Evolutionary conservation across 73 alveolate species (phyloP), one percentile per base, ranked within the genome.

Genomic region (Paramecium bursaria): DNA sequence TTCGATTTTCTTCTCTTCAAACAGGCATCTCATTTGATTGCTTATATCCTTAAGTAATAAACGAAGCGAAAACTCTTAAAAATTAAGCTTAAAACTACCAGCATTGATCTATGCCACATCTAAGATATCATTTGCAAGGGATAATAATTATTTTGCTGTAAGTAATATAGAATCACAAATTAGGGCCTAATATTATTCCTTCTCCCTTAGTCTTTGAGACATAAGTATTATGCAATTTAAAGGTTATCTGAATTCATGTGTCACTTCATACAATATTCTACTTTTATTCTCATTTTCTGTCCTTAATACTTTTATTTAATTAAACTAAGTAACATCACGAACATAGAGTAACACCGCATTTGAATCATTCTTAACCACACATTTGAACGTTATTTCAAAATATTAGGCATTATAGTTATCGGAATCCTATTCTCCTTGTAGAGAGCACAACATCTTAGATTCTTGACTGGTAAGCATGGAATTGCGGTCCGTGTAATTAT

Each of bases 21-120:
- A n/a, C n/a, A n/a, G n/a, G n/a, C n/a, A n/a, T n/a, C n/a, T n/a
- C n/a, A n/a, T n/a, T n/a, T n/a, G n/a, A n/a, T n/a, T n/a, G n/a
- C n/a, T n/a, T n/a, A n/a, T n/a, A n/a, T n/a, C n/a, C n/a, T n/a
- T n/a, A n/a, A n/a, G n/a, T n/a, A n/a, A n/a, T n/a, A n/a, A n/a
- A n/a, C n/a, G n/a, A n/a, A n/a, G n/a, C n/a, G n/a, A n/a, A n/a
- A n/a, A n/a, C n/a, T n/a, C n/a, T n/a, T n/a, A n/a, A 46, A 15
- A 11, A 33, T 33, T 3, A 10, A 85, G 21, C 23, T 73, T 49
- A 85, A 85, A 85, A 15, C 57, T 85, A 25, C 77, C 77, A 26
- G 53, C 57, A 48, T 85, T 33, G 17, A 85, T 21, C 30, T 85
- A 46, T 27, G 86, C 33, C 74, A 85, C 22, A 85, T 85, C 91